These are phyloP conservation scores for Xylaria sp. DNA, from an alignment of 2,329 filamentous ascomycete species.

Conservation along the genomic window DNA sequence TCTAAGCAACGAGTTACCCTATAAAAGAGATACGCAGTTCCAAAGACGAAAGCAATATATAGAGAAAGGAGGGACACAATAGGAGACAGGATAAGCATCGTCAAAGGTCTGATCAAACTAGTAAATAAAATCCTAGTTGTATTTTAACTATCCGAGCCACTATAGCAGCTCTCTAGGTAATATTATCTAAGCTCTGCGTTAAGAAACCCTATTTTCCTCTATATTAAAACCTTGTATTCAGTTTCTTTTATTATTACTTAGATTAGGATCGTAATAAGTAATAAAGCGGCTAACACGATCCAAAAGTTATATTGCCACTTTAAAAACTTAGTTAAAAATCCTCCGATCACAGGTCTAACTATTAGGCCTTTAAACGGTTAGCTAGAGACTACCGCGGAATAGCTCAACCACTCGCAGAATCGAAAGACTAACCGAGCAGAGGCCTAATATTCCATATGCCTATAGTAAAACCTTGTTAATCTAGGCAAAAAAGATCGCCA, in stretches of 20 bases:
- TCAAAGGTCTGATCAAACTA: constrained; percentile 49
- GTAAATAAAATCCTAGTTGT: constrained; percentile 3
- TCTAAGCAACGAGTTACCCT: constrained; percentile 60
- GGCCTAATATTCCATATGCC: constrained; percentile 7
- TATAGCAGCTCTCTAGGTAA: constrained; percentile 33
- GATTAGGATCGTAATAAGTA: constrained; percentile 12
- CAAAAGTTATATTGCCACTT: constrained; percentile 58
- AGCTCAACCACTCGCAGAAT: no score
- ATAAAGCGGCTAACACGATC: constrained; percentile 46
- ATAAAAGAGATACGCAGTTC: constrained; percentile 47
- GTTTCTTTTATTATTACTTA: constrained; percentile 20
- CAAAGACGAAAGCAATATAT: constrained; percentile 46
- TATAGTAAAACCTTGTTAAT: constrained; percentile 52
- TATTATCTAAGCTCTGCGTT: constrained; percentile 42
- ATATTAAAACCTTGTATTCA: constrained; percentile 26
- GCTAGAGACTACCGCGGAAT: neutral
- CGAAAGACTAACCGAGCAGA: constrained; percentile 46
- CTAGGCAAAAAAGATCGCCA: constrained; percentile 55
- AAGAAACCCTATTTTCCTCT: constrained; percentile 39
- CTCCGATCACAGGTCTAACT: constrained; percentile 53
- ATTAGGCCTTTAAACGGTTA: constrained; percentile 46
- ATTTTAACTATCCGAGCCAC: constrained; percentile 2
- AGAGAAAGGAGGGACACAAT: constrained; percentile 54
- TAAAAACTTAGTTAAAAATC: constrained; percentile 51
- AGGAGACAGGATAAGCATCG: constrained; percentile 58